A percentile compares a stretch with the other conserved stretches of the same genome.
Evolutionary conservation across 345 rosid species (phyloP).

Genomic region (Orychophragmus violaceus): DNA sequence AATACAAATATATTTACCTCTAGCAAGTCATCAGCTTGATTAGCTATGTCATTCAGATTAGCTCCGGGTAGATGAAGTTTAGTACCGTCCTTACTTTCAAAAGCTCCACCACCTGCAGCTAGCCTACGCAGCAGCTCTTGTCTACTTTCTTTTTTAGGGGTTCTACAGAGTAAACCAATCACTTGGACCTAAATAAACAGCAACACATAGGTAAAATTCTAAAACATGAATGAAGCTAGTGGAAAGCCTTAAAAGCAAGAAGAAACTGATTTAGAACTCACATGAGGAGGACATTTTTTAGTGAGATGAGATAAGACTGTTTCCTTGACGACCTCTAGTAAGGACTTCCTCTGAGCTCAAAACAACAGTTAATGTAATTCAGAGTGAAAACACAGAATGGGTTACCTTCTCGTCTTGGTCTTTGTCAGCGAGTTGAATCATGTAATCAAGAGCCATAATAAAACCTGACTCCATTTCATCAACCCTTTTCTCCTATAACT

Average conservation of each 20-base stretch:
- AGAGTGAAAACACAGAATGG: background rate
- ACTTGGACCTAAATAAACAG: conserved; percentile 61
- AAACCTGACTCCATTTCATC: conserved; percentile 95
- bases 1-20: conserved; percentile 41
- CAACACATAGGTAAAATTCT: background rate
- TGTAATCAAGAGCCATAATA: conserved; percentile 94
- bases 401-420: conserved; percentile 82
- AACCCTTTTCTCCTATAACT: conserved; percentile 81
- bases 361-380: conserved; percentile 17
- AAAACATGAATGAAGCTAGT: background rate
- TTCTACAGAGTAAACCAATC: conserved; percentile 91
- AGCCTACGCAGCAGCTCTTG: conserved; percentile 86
- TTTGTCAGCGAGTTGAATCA: conserved; percentile 76
- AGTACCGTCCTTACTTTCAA: conserved; percentile 60
- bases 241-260: background rate
- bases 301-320: conserved; percentile 81
- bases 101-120: conserved; percentile 93
- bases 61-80: conserved; percentile 87
- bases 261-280: conserved; percentile 29
- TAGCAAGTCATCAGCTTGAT: conserved; percentile 88
- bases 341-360: conserved; percentile 58
- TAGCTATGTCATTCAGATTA: conserved; percentile 81
- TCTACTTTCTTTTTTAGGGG: conserved; percentile 79
- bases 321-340: conserved; percentile 84
- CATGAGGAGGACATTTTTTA: conserved; percentile 83